phyloP scores from a whole-genome alignment of 768 basidiomycete genomes.

The Naganishia randhawae region DNA sequence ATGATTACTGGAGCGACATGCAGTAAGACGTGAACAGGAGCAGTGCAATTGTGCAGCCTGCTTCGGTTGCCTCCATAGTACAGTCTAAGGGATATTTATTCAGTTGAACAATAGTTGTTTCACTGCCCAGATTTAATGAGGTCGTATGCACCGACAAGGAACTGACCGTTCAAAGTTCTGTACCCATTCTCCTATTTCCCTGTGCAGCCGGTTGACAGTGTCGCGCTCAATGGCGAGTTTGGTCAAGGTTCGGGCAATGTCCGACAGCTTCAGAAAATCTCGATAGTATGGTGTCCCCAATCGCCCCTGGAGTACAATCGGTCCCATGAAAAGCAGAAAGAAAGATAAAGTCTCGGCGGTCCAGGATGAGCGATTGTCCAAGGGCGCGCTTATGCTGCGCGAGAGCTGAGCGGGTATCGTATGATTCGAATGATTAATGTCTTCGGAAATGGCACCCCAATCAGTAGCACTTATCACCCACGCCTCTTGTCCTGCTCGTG shows the following conservation, averaged over 20 bases:
- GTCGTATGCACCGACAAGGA: background rate
- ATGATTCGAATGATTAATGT: background rate
- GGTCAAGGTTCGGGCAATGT: background rate
- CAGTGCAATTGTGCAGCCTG: background rate
- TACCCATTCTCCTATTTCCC: background rate
- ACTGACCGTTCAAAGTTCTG: background rate
- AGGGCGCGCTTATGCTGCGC: background rate
- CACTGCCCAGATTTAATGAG: no score
- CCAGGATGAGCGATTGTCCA: background rate
- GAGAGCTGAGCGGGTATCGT: background rate
- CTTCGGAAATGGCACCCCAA: background rate
- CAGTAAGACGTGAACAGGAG: background rate
- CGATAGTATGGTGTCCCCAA: background rate
- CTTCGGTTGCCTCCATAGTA: background rate
- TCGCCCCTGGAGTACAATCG: background rate
- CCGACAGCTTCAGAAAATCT: background rate
- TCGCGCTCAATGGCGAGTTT: background rate
- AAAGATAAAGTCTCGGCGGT: background rate
- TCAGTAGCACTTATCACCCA: background rate
- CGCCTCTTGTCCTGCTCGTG: background rate
- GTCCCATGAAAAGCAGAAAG: slow-evolving; percentile 4
- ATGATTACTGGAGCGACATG: background rate
- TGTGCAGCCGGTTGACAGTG: background rate
- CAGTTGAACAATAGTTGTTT: background rate
- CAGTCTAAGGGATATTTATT: background rate